Base-by-base conservation (phyloP, 768 basidiomycete species). In the Cyclocybe cylindracea region DNA sequence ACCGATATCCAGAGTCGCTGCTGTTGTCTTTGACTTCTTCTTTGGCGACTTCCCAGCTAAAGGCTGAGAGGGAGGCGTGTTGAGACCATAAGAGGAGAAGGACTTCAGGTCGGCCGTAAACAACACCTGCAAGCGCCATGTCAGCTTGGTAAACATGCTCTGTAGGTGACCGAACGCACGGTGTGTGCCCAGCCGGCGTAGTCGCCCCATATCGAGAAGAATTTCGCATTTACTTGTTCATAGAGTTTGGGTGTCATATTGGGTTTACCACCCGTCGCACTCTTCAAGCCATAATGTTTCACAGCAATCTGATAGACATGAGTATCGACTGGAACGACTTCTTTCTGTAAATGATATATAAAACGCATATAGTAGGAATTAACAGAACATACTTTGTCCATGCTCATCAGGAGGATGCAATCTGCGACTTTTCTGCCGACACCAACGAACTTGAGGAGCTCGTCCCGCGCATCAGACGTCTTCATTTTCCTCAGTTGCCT, bases 351-450 rank as follows among this genome's bases (percentile, higher is more conserved):
- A 39, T 40, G 5, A n/a, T 39, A 42, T 35, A 37, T 10, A 10
- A 32, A 10, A 53, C 29, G 45, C 35, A 34, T 43, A 44, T 35
- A 29, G 38, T 35, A 16, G 14, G 18, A 47, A 49, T 36, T 16
- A 7, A 53, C 16, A 34, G 33, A 34, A 43, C 57, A 7, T 54
- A 91, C 92, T 79, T 94, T 91, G 70, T 96, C 89, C 51, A 95
- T 65, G 62, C 91, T 91, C 94, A 98, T 96, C 11, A 98, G 73
- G 45, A 97, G 70, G 29, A 97, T 73, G 61, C 97, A 99, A 64
- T 99, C 97, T 2, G 96, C 96, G 0, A 99, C 97, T 65, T 99
- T 99, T 34, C 92, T 79, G 5, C 97, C 97, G 1, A 99, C 96
- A 0, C 97, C 97, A 39, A 89, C 78, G 50, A 98, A 84, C 62